A percentile compares a stretch with the other conserved stretches of the same genome.
Evolutionary conservation across 2,329 filamentous ascomycete genomes (phyloP).

Genomic region (Pestalotiopsis sp.): DNA sequence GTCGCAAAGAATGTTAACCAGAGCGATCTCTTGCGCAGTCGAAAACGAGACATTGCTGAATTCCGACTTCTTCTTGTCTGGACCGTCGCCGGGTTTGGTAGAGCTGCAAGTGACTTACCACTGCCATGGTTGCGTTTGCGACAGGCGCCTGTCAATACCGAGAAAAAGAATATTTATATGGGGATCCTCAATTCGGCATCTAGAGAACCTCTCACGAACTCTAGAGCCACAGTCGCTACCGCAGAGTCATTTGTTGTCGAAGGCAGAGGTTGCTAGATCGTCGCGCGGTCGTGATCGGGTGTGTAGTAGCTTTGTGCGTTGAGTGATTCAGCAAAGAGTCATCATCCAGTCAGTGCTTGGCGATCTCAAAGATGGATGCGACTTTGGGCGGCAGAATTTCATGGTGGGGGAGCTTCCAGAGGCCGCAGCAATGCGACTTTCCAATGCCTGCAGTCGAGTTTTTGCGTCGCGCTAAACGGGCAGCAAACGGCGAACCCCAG

Average conservation of each 20-base stretch:
- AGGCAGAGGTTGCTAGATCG: slow-evolving; percentile 6
- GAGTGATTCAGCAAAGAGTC: background rate
- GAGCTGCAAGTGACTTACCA: slow-evolving; percentile 30
- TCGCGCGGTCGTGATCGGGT: background rate
- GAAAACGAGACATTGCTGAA: background rate
- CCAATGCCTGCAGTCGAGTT: background rate
- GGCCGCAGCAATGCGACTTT: background rate
- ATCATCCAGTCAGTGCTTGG: background rate
- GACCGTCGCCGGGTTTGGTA: background rate
- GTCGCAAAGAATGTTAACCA: background rate
- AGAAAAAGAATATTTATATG: slow-evolving; percentile 1
- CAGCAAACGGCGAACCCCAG: background rate
- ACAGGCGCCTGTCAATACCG: slow-evolving; percentile 3
- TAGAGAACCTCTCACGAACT: slow-evolving; percentile 79
- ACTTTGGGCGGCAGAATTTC: slow-evolving; percentile 11
- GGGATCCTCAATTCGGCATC: slow-evolving; percentile 57
- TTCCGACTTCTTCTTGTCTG: background rate
- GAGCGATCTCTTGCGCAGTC: background rate
- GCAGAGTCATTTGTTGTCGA: slow-evolving; percentile 56
- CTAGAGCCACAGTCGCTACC: slow-evolving; percentile 77
- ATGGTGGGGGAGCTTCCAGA: slow-evolving; percentile 3
- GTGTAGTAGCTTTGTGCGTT: background rate
- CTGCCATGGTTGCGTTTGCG: slow-evolving; percentile 29
- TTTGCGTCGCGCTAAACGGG: background rate
- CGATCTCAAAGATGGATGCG: slow-evolving; percentile 5